Evolutionary conservation across 2,329 filamentous ascomycete species (phyloP), one percentile per base, ranked within the genome.

Genomic region (Colletotrichum chrysophilum): DNA sequence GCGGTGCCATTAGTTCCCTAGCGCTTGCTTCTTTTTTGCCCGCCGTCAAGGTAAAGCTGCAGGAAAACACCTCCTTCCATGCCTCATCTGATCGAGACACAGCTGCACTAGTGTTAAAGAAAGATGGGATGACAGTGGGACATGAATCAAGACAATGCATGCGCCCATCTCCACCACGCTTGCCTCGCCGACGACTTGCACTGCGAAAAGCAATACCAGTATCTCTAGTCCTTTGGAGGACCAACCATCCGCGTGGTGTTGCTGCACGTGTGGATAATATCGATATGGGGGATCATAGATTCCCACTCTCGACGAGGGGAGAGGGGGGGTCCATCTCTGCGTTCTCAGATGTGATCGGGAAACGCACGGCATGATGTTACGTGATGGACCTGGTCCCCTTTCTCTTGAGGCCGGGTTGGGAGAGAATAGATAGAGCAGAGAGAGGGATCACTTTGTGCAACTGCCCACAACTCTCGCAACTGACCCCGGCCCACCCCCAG

Each of bases 91-190:
- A 61, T 38, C 58, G 30, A 34, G 43, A 21, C 43, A 52, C 43
- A 62, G 58, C 30, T 32, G 34, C 18, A 36, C 58, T 62, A 62
- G 58, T 62, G 58, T 62, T 34, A 21, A 62, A 62, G 58, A 62
- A 62, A 62, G 34, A 58, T 61, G 52, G 26, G 24, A 71, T 56
- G 72, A 7, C 43, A 52, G 43, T 52, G n/a, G n/a, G 43, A 52
- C 61, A 71, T 36, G 72, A 32, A 66, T 75, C 52, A 75, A 64
- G 64, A 73, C 69, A 64, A 12, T 75, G 64, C 64, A 73, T 66
- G 56, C 12, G 52, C 52, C 69, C n/a, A 36, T 28, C 34, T 43
- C 61, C 70, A 52, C 43, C 36, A 56, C 38, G n/a, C 30, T n/a
- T 58, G 26, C 43, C 55, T 38, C 65, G n/a, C 30, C 43, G 12